Percentiles rank a stretch among this genome's conserved stretches.
These are phyloP conservation scores for Fraxinus platypoda DNA, from an alignment of 305 asterid species.

Conservation along the genomic window DNA sequence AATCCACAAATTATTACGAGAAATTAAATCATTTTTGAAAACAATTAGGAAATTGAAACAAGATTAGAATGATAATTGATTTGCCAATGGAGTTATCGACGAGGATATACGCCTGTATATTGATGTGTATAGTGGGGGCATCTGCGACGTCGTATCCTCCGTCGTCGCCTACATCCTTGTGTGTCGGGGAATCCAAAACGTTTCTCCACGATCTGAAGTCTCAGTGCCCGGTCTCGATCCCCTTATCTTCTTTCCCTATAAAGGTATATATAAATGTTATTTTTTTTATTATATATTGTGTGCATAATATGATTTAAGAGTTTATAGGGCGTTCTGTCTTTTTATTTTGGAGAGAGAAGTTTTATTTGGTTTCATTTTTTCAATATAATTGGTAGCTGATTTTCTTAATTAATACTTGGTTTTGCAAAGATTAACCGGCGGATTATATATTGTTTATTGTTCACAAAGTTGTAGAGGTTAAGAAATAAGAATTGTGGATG, in stretches of 20 bases:
- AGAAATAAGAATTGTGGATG: not conserved
- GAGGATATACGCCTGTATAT: constrained; percentile 22
- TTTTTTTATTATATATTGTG: not conserved
- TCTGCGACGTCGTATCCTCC: constrained; percentile 26
- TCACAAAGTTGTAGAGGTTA: not conserved
- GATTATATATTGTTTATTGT: not conserved
- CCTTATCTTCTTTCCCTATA: constrained; percentile 30
- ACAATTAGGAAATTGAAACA: constrained; percentile 7
- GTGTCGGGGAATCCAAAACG: constrained; percentile 26
- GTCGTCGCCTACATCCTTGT: constrained; percentile 21
- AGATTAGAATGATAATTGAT: not conserved
- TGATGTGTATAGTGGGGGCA: constrained; percentile 30
- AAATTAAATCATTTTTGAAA: not conserved
- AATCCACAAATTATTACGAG: constrained; percentile 20
- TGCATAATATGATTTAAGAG: not conserved
- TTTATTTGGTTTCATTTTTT: not conserved
- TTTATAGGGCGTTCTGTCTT: not conserved
- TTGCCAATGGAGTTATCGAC: constrained; percentile 29
- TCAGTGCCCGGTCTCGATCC: constrained; percentile 38
- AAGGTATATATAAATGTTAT: constrained; percentile 26
- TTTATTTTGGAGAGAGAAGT: not conserved
- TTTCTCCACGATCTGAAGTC: constrained; percentile 50
- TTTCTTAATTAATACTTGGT: not conserved
- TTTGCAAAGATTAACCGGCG: not conserved
- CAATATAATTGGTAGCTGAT: not conserved